These are phyloP conservation scores for Pseudopediastrum boryanum DNA, from an alignment of 139 green algal species.

Conservation along the genomic window DNA sequence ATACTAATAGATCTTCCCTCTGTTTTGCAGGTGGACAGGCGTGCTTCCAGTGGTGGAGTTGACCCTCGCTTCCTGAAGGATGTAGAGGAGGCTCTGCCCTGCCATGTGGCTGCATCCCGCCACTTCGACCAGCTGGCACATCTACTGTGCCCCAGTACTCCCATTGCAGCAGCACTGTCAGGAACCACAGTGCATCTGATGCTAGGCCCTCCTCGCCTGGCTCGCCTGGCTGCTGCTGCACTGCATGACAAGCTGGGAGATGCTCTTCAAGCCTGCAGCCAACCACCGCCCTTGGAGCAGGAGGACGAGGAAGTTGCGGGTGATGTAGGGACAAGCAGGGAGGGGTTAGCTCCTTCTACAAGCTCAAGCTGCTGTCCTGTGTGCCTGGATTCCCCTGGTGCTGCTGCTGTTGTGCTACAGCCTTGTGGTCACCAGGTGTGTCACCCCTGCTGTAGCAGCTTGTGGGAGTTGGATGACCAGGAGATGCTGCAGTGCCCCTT, in stretches of 20 bases:
- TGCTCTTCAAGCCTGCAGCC: background rate
- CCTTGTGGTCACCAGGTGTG: slow-evolving; percentile 23
- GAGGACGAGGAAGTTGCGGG: background rate
- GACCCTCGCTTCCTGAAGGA: slow-evolving; percentile 14
- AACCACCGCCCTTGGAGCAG: background rate
- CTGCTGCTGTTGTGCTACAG: background rate
- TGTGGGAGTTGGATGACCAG: slow-evolving; percentile 7
- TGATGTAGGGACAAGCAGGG: background rate
- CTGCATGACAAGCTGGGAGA: background rate
- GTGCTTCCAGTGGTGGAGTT: background rate
- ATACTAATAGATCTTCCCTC: background rate
- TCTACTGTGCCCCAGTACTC: background rate
- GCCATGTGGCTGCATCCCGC: slow-evolving; percentile 16
- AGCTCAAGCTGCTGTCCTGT: slow-evolving; percentile 1
- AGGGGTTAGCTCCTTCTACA: background rate
- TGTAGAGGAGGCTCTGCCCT: slow-evolving; percentile 14
- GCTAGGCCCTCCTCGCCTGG: background rate
- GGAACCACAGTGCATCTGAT: too few species aligned
- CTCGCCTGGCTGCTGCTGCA: background rate
- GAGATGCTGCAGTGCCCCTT: slow-evolving; percentile 27
- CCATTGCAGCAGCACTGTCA: background rate
- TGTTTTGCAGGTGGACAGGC: background rate
- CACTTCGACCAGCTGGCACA: background rate
- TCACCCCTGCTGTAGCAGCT: background rate
- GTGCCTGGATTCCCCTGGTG: slow-evolving; percentile 18